phyloP scores from a whole-genome alignment of 202 grass and related monocot genomes.

The Tripidium arundinaceum region DNA sequence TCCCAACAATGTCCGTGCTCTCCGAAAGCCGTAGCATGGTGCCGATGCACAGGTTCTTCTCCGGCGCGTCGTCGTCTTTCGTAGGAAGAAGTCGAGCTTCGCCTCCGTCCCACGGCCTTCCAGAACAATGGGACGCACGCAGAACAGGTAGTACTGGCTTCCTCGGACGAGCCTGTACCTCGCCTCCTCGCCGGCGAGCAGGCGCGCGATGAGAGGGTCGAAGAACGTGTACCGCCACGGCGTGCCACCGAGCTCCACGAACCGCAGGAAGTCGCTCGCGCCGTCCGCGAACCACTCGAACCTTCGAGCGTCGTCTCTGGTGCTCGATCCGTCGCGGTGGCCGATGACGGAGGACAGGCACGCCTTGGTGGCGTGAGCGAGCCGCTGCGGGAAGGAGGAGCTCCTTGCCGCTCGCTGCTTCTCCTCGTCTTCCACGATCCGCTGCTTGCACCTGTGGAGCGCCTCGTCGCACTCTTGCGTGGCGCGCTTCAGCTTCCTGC shows the following conservation, averaged over 20 bases:
- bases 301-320: neutral
- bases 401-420: neutral
- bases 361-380: neutral
- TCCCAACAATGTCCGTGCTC: constrained; percentile 24
- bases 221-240: neutral
- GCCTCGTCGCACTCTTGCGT: neutral
- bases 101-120: constrained; percentile 1
- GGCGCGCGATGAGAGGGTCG: constrained; percentile 13
- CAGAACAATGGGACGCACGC: neutral
- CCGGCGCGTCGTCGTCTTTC: constrained; percentile 8
- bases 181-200: neutral
- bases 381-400: neutral
- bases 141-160: neutral
- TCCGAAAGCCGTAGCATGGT: neutral
- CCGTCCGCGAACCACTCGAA: constrained; percentile 15
- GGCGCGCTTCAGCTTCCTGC: constrained; percentile 16
- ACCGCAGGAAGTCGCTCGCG: neutral
- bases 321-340: neutral
- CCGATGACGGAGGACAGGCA: neutral
- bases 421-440: neutral
- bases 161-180: neutral
- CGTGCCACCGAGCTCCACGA: constrained; percentile 1
- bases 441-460: constrained; percentile 1
- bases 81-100: neutral
- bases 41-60: neutral